Conservation (phyloP, 345 rosid species). For the Citrus reticulata region DNA sequence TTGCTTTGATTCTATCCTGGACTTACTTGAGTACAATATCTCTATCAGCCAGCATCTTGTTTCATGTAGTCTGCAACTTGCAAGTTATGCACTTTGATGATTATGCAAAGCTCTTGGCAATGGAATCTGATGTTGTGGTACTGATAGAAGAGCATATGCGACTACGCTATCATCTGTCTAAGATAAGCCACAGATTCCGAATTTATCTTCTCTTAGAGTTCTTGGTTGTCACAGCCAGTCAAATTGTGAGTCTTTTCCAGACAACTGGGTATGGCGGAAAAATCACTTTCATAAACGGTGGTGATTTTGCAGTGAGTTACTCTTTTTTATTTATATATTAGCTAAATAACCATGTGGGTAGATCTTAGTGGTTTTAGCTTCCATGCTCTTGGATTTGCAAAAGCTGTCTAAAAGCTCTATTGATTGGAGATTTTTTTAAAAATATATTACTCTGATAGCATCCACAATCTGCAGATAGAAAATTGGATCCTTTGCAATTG, state of each 20-base stretch:
- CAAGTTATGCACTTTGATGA: constrained; percentile 91
- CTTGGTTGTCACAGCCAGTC: constrained; percentile 72
- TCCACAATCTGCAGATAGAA: not conserved
- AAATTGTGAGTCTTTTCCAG: constrained; percentile 68
- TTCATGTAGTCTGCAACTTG: constrained; percentile 86
- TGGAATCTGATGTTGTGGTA: constrained; percentile 57
- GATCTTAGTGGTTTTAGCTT: not conserved
- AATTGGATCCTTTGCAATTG: not conserved
- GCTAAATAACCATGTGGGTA: not conserved
- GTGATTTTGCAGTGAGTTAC: constrained; percentile 82
- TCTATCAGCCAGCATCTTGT: constrained; percentile 70
- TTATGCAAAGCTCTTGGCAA: constrained; percentile 63
- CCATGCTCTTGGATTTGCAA: not conserved
- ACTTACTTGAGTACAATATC: constrained; percentile 61
- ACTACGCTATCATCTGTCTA: constrained; percentile 70
- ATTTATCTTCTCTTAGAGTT: constrained; percentile 79
- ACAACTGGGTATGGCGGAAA: constrained; percentile 66
- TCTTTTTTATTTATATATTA: not conserved
- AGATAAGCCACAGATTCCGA: constrained; percentile 94
- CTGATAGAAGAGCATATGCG: constrained; percentile 75
- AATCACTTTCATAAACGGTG: constrained; percentile 64
- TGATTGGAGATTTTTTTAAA: too few species aligned
- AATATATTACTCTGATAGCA: not conserved
- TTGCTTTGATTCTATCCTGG: constrained; percentile 68
- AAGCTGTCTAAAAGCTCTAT: not conserved